Base-by-base conservation (phyloP, 129 eudicot genomes). In the Artemisia tridentata region DNA sequence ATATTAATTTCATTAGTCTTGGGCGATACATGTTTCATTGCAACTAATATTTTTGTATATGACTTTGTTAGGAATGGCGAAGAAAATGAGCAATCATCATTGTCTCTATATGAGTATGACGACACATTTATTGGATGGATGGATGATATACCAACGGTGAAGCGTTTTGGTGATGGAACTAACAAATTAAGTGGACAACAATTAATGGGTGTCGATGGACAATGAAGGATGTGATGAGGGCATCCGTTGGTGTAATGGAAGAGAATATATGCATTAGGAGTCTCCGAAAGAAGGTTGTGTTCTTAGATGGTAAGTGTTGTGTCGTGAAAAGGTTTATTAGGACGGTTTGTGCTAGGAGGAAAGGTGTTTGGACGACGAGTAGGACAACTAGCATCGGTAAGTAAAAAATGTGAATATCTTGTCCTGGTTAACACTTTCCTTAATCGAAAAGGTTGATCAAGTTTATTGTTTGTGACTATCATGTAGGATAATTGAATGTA, bases 181-280 rank as follows among this genome's bases (percentile, higher is more conserved):
- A 25, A 25, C 29, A 25, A 25, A 21, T 21, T 21, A 21, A 25
- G 29, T 67, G 82, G 85, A 84, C 85, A 3, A 79, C 80, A 12
- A 69, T n/a, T n/a, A n/a, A n/a, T 79, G 75, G 83, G 29, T 25
- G 70, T 16, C 52, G 14, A 13, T 67, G 82, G 85, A 84, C 85
- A 3, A 79, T 84, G n/a, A 69, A 81, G 75, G 83, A 73, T 41
- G 85, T 84, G 66, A 52, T 84, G 79, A 84, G 88, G 83, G 76
- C 78, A 16, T 84, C 88, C 4, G 83, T 80, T 21, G 85, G 88
- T 20, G 85, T 84, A 12, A 50, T 84, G 68, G 85, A 80, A 6
- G 85, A 84, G 58, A 78, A 82, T 21, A 21, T 21, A 21, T 70
- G 72, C 69, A 18, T 62, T 80, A 3, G 88, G 88, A 38, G 69